These are phyloP conservation scores for Apostasia shenzhenica DNA, from an alignment of 106 monocot species.

Conservation along the genomic window DNA sequence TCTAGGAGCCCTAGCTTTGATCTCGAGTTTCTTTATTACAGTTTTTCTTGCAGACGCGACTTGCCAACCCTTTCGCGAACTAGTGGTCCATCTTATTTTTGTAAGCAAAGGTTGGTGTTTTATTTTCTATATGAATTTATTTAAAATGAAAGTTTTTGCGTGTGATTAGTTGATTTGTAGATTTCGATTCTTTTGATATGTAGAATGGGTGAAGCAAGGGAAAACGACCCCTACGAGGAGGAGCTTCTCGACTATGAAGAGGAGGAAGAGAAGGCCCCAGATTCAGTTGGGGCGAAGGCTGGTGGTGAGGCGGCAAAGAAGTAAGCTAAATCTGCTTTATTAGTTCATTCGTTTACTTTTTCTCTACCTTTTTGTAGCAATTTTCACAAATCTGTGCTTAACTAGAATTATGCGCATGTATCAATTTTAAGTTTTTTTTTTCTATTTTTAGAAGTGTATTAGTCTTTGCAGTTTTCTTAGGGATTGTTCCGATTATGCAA, in stretches of 20 bases:
- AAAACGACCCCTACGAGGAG: slow-evolving; percentile 89
- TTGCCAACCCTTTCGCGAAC: neutral
- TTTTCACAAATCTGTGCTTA: neutral
- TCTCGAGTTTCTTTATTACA: neutral
- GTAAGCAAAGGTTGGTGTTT: neutral
- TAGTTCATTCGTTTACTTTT: neutral
- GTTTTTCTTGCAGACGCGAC: slow-evolving; percentile 2
- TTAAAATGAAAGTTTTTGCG: neutral
- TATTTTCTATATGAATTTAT: neutral
- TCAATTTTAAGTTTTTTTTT: too few relatives aligned
- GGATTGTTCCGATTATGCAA: too few relatives aligned
- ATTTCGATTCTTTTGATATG: neutral
- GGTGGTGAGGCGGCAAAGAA: slow-evolving; percentile 62
- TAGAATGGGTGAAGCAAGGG: slow-evolving; percentile 83
- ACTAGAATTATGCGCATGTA: neutral
- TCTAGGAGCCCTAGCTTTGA: neutral
- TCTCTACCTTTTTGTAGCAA: neutral
- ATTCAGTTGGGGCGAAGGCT: slow-evolving; percentile 52
- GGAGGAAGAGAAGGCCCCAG: slow-evolving; percentile 78
- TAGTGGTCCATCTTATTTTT: neutral
- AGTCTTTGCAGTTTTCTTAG: too few relatives aligned
- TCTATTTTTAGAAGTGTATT: too few relatives aligned
- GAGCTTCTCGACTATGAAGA: slow-evolving; percentile 98
- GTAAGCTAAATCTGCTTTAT: slow-evolving; percentile 25
- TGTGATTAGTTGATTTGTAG: neutral